These are phyloP conservation scores for Melaleuca quinquenervia DNA, from an alignment of 345 rosid genomes.

Conservation along the genomic window DNA sequence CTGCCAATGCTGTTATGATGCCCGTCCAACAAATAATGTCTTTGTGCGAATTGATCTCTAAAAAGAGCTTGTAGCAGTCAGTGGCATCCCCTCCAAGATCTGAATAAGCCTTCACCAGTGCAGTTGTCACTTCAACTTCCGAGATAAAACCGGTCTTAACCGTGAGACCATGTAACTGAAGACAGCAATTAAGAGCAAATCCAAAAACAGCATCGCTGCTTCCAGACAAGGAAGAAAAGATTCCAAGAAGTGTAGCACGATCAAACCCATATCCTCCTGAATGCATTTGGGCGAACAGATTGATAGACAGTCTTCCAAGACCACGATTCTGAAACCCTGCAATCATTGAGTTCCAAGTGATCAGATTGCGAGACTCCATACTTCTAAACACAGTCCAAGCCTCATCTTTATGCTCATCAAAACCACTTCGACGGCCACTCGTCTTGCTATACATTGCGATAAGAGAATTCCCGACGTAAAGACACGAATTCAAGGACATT, in stretches of 20 bases:
- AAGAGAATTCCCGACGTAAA: slow-evolving; percentile 62
- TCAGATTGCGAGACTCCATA: slow-evolving; percentile 29
- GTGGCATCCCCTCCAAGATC: slow-evolving; percentile 39
- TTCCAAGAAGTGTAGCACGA: slow-evolving; percentile 60
- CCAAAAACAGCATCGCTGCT: slow-evolving; percentile 6
- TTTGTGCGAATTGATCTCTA: slow-evolving; percentile 21
- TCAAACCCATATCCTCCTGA: slow-evolving; percentile 44
- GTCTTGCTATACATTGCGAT: slow-evolving; percentile 58
- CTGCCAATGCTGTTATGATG: slow-evolving; percentile 68
- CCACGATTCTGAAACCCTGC: slow-evolving; percentile 45
- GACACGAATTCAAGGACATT: slow-evolving; percentile 33
- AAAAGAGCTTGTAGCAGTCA: slow-evolving; percentile 53
- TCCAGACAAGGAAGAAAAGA: slow-evolving; percentile 49
- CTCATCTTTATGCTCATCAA: slow-evolving; percentile 17
- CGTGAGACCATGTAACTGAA: slow-evolving; percentile 50
- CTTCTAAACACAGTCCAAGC: slow-evolving; percentile 58
- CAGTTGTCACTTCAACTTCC: slow-evolving; percentile 58
- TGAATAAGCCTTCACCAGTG: slow-evolving; percentile 72
- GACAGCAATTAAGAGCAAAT: slow-evolving; percentile 30
- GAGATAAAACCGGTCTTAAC: slow-evolving; percentile 41
- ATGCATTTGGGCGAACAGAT: slow-evolving; percentile 43
- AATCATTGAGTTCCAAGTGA: slow-evolving; percentile 83
- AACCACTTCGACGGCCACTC: not conserved
- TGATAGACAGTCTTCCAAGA: slow-evolving; percentile 29
- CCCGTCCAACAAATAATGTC: slow-evolving; percentile 78